A percentile compares a stretch with the other conserved stretches of the same genome.
phyloP scores from a whole-genome alignment of 805 yeast species.

The Scheffersomyces spartinae region DNA sequence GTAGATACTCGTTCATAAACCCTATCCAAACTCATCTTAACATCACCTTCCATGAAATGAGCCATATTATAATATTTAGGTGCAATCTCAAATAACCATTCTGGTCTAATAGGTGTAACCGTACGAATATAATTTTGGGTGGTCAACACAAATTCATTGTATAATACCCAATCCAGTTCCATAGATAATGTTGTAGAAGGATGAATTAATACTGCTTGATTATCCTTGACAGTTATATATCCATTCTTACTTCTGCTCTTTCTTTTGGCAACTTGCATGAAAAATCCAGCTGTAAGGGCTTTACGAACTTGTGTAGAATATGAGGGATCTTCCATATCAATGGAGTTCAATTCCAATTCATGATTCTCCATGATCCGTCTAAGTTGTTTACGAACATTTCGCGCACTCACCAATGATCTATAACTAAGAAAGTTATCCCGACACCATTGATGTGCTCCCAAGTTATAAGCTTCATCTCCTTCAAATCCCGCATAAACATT shows the following conservation, averaged over 20 bases:
- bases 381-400: slow-evolving; percentile 75
- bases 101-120: slow-evolving; percentile 82
- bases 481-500: slow-evolving; percentile 82
- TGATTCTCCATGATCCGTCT: slow-evolving; percentile 71
- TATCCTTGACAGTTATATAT: slow-evolving; percentile 88
- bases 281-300: slow-evolving; percentile 86
- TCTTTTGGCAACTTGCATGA: slow-evolving; percentile 97
- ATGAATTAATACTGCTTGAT: slow-evolving; percentile 89
- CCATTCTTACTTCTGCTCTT: slow-evolving; percentile 64
- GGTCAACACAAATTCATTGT: slow-evolving; percentile 91
- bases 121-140: slow-evolving; percentile 91
- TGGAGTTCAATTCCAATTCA: slow-evolving; percentile 62
- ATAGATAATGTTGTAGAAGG: slow-evolving; percentile 88
- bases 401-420: slow-evolving; percentile 79
- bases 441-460: slow-evolving; percentile 76
- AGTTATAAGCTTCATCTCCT: slow-evolving; percentile 56
- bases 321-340: slow-evolving; percentile 45
- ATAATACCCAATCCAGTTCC: slow-evolving; percentile 86
- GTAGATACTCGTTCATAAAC: slow-evolving; percentile 39
- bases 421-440: slow-evolving; percentile 78
- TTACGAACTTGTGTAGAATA: slow-evolving; percentile 74
- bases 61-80: slow-evolving; percentile 58
- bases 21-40: slow-evolving; percentile 55
- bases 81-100: slow-evolving; percentile 79
- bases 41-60: slow-evolving; percentile 60